Evolutionary conservation across 345 rosid genomes (phyloP), one percentile per base, ranked within the genome.

Genomic region (Mercurialis annua): DNA sequence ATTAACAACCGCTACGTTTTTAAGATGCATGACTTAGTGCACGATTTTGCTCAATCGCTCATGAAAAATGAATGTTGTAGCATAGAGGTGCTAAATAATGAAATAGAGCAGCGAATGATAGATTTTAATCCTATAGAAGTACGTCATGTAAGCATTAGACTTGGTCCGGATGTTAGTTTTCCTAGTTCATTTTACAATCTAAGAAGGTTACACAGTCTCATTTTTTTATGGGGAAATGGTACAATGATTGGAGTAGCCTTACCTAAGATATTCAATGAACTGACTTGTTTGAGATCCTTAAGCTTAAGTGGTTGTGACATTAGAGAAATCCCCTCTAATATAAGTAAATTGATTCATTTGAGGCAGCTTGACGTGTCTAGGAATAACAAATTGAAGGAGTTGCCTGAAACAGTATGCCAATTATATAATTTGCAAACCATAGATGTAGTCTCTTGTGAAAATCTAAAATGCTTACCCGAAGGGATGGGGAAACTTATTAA

Each of bases 281-380:
- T 56, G 38, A 56, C 61, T 30, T 56, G 20, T 30, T 30, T 56
- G 61, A 56, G 61, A 56, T 56, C 61, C 20, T 18, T 56, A 16
- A 56, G 0, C 16, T 30, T 56, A 20, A 10, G 61, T 2, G 1
- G 18, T 16, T 56, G 61, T 56, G 21, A n/a, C 2, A 16, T 56
- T 17, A 10, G 1, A 11, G 21, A 56, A 56, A 31, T 56, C 18
- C 61, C 61, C 29, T 31, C 30, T 0, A 29, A 29, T 3, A 56
- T 56, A 56, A 56, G 17, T 20, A 31, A 31, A 10, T 15, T 56
- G 4, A 20, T 56, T 10, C 42, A 31, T 24, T 56, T 56, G 30
- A 56, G 61, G 10, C 10, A 30, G 31, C 38, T 56, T 3, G 40
- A 56, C 9, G 12, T 54, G 36, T 54, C 59, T 54, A 0, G 1